Evolutionary conservation across 2,329 filamentous ascomycete genomes (phyloP).

Genomic region (Pseudocercospora fijiensis): DNA sequence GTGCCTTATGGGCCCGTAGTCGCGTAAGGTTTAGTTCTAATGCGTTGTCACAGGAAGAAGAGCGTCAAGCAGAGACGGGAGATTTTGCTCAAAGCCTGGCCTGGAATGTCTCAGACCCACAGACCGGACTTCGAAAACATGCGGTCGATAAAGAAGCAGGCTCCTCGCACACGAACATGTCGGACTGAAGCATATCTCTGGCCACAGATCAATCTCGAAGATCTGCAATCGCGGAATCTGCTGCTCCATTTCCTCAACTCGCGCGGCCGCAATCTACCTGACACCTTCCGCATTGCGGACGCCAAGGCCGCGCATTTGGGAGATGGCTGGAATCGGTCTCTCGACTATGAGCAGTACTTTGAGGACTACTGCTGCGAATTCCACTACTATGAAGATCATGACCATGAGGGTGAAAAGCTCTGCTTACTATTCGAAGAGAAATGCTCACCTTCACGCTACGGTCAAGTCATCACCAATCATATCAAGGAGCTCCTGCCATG

Average conservation of each 20-base stretch:
- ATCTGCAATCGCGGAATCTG: slow-evolving; percentile 47
- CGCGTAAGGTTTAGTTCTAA: slow-evolving; percentile 1
- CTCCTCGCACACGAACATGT: slow-evolving; percentile 21
- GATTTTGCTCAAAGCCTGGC: slow-evolving; percentile 52
- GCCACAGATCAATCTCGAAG: slow-evolving; percentile 60
- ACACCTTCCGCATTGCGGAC: slow-evolving; percentile 52
- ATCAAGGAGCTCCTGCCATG: slow-evolving; percentile 7
- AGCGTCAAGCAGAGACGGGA: slow-evolving; percentile 47
- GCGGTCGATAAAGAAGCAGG: slow-evolving; percentile 27
- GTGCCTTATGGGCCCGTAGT: not conserved
- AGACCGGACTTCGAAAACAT: slow-evolving; percentile 53
- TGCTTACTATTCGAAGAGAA: slow-evolving; percentile 29
- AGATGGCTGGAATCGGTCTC: slow-evolving; percentile 17
- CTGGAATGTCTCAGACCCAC: slow-evolving; percentile 51
- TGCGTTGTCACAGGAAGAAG: slow-evolving; percentile 47
- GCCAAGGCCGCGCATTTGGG: slow-evolving; percentile 39
- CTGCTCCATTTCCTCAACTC: slow-evolving; percentile 56
- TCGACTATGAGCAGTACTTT: slow-evolving; percentile 12
- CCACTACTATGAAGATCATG: slow-evolving; percentile 16
- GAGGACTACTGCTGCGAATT: slow-evolving; percentile 17
- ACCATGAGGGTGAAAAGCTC: slow-evolving; percentile 5
- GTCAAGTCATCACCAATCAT: slow-evolving; percentile 28
- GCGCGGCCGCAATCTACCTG: slow-evolving; percentile 50
- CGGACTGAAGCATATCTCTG: slow-evolving; percentile 46
- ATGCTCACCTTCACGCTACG: slow-evolving; percentile 34